These are phyloP conservation scores for Didymella pinodella DNA, from an alignment of 2,329 filamentous ascomycete species.

Conservation along the genomic window DNA sequence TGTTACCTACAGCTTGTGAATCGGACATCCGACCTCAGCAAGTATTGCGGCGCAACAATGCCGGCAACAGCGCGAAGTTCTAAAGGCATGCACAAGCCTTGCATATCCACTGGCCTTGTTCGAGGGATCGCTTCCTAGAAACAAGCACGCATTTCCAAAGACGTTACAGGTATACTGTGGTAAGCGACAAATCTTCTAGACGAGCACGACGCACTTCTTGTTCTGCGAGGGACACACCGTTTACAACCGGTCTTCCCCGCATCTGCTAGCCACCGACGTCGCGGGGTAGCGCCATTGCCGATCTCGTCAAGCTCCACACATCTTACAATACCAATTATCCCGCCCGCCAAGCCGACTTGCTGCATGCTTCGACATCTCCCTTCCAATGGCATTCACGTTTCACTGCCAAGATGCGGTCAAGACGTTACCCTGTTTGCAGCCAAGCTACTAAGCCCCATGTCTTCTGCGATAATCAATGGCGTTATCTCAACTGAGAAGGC, in stretches of 20 bases:
- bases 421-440: conserved; percentile 28
- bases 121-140: neutral
- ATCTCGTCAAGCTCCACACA: conserved; percentile 8
- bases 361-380: conserved; percentile 16
- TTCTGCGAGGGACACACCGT: conserved; percentile 1
- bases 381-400: conserved; percentile 20
- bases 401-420: conserved; percentile 30
- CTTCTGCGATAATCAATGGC: conserved; percentile 23
- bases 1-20: neutral
- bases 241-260: conserved; percentile 16
- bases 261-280: conserved; percentile 20
- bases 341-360: conserved; percentile 12
- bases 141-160: neutral
- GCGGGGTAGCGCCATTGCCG: conserved; percentile 19
- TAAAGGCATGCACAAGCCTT: neutral
- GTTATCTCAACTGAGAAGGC: conserved; percentile 28
- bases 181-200: neutral
- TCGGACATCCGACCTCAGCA: conserved; percentile 9
- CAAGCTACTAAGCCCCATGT: conserved; percentile 33
- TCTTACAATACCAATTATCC: conserved; percentile 6
- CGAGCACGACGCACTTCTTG: neutral
- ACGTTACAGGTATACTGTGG: no score
- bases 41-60: neutral
- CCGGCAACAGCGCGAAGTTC: neutral
- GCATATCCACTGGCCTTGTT: neutral